A percentile compares a stretch with the other conserved stretches of the same genome.
Conservation (phyloP, 495 filamentous ascomycete genomes). For the Lophiotrema nucula region DNA sequence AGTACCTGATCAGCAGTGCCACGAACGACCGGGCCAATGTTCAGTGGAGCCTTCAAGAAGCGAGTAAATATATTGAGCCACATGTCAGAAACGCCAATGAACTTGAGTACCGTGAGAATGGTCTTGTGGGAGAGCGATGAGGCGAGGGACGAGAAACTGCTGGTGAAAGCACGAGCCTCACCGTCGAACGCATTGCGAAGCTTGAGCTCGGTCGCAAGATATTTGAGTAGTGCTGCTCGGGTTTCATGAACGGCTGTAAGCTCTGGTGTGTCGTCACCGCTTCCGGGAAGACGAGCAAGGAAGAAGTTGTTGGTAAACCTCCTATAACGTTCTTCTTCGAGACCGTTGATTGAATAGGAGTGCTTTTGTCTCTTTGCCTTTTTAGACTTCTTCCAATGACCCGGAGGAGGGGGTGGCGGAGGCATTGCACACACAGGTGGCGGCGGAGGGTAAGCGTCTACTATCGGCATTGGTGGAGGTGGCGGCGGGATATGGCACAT, state of each 20-base stretch:
- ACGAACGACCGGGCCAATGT: slow-evolving; percentile 19
- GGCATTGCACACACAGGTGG: not conserved
- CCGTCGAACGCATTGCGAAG: slow-evolving; percentile 16
- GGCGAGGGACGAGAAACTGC: slow-evolving; percentile 17
- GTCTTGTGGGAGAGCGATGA: slow-evolving; percentile 25
- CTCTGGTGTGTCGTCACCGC: not conserved
- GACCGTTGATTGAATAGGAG: not conserved
- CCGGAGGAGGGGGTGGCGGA: slow-evolving; percentile 4
- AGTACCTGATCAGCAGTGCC: slow-evolving; percentile 16
- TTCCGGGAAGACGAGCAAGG: slow-evolving; percentile 13
- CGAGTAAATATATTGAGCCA: slow-evolving; percentile 27
- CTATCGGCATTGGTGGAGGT: slow-evolving; percentile 4
- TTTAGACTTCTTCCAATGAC: not conserved
- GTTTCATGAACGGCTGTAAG: not conserved
- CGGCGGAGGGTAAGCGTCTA: not conserved
- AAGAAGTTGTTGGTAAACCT: slow-evolving; percentile 21
- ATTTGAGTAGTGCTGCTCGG: slow-evolving; percentile 10
- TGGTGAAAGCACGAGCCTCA: not conserved
- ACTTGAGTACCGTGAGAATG: slow-evolving; percentile 26
- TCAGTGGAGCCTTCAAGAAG: slow-evolving; percentile 26
- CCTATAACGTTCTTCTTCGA: slow-evolving; percentile 19
- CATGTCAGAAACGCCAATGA: slow-evolving; percentile 24
- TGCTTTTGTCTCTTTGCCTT: not conserved
- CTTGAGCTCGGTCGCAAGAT: slow-evolving; percentile 17
- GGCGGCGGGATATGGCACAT: slow-evolving; percentile 16